Percentiles rank a stretch among this genome's conserved stretches.
phyloP scores from a whole-genome alignment of 768 basidiomycete genomes.

The Arthromyces matolae region DNA sequence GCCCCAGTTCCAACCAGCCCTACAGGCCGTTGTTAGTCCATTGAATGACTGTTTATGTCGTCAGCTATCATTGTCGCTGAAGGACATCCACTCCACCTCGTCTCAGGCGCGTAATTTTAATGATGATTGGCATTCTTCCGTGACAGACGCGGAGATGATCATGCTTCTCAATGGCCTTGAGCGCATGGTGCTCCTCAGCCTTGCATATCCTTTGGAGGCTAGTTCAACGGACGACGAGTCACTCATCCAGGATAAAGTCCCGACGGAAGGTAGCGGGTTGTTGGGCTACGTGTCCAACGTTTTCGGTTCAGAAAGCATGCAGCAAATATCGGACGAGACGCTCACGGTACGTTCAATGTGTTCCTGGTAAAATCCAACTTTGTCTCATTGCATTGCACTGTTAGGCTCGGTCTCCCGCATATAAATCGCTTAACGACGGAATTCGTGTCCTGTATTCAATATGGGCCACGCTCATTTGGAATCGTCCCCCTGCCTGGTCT shows the following conservation, averaged over 20 bases:
- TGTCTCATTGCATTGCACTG: conserved; percentile 6
- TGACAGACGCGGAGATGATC: conserved; percentile 78
- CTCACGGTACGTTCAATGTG: conserved; percentile 45
- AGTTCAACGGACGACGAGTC: conserved; percentile 55
- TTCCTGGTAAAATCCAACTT: not conserved
- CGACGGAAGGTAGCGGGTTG: conserved; percentile 59
- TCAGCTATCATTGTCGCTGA: conserved; percentile 57
- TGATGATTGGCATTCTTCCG: conserved; percentile 42
- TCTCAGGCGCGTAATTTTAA: conserved; percentile 30
- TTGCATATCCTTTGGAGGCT: conserved; percentile 53
- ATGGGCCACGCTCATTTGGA: conserved; percentile 64
- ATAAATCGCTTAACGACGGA: conserved; percentile 75
- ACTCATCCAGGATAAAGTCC: conserved; percentile 45
- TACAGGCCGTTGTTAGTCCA: conserved; percentile 64
- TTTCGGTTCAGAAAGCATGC: conserved; percentile 68
- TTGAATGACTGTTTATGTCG: conserved; percentile 77
- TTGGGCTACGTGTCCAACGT: conserved; percentile 91
- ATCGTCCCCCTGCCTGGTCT: conserved; percentile 38
- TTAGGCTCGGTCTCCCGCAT: conserved; percentile 71
- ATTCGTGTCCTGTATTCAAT: conserved; percentile 73
- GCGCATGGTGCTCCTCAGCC: conserved; percentile 69
- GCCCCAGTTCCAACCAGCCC: conserved; percentile 74
- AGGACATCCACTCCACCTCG: conserved; percentile 49
- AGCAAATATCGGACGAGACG: conserved; percentile 48
- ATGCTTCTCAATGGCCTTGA: conserved; percentile 86